These are phyloP conservation scores for Babjeviella inositovora DNA, from an alignment of 805 yeast species.

Conservation along the genomic window DNA sequence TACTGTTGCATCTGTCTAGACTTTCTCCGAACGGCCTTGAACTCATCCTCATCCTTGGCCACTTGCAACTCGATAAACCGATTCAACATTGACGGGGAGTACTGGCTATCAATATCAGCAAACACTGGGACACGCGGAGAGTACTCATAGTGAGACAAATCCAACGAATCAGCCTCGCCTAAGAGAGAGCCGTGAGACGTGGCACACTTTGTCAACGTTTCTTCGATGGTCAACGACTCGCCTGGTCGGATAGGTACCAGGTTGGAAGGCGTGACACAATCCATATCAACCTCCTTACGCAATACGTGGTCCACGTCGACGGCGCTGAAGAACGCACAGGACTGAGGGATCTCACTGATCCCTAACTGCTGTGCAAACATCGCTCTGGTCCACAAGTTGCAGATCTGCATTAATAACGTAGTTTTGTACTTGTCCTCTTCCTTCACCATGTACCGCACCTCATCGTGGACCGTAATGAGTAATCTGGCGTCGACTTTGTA, in stretches of 20 bases:
- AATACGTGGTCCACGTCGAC: conserved; percentile 82
- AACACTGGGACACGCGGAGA: conserved; percentile 6
- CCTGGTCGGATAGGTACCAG: conserved; percentile 55
- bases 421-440: conserved; percentile 62
- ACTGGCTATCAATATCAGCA: conserved; percentile 9
- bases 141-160: conserved; percentile 2
- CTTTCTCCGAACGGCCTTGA: conserved; percentile 8
- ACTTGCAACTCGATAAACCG: conserved; percentile 12
- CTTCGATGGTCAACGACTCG: conserved; percentile 47
- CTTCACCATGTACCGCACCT: conserved; percentile 65
- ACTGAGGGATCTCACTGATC: conserved; percentile 77
- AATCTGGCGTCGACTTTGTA: conserved; percentile 64
- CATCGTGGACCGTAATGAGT: conserved; percentile 88
- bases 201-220: conserved; percentile 23
- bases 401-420: conserved; percentile 73
- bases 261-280: conserved; percentile 85
- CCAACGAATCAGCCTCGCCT: conserved; percentile 4
- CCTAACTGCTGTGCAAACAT: conserved; percentile 91
- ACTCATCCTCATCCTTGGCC: conserved; percentile 9
- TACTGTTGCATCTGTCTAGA: too few relatives aligned
- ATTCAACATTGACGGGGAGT: conserved; percentile 7
- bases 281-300: conserved; percentile 85
- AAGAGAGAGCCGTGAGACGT: conserved; percentile 4
- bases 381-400: conserved; percentile 92
- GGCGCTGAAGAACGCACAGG: conserved; percentile 89